Base-by-base conservation (phyloP, 768 basidiomycete genomes). In the Russula foetens region DNA sequence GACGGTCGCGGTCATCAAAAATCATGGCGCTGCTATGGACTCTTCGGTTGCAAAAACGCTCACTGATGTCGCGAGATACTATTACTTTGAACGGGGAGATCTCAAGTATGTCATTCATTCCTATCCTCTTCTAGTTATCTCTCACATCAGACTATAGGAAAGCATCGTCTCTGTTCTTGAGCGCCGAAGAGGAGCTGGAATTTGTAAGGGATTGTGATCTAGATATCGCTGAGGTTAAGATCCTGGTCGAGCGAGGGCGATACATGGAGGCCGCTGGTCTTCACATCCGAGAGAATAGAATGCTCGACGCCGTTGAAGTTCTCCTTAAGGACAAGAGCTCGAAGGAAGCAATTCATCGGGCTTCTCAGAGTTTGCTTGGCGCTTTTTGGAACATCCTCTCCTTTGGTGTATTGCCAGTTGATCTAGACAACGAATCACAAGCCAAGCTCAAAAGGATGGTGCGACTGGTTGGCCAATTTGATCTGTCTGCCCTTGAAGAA, bases 151-250 rank as follows among this genome's bases (percentile, higher is more conserved):
- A 51, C 41, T 58, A 14, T 63, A 86, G 85, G 41, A 73, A 77
- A 67, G 77, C 77, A n/a, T 56, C 71, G 47, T 58, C 67, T 8
- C 67, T 88, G 1, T 88, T 88, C 60, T 60, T 70, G 0, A 73
- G 76, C 1, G 66, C 73, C 0, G 81, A 87, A 24, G 83, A 85
- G 26, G 76, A 76, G 28, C 60, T 84, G n/a, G 77, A 79, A 49
- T 88, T 82, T 60, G 73, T 82, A 11, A 78, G 83, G 47, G 76
- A 81, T 6, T 75, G 76, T 48, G 79, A 77, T 47, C 71, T 87
- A 19, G 81, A 84, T 67, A 65, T 76, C 19, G 78, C 79, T 12
- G 79, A 74, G 9, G 78, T 77, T 0, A 69, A 70, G 0, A 67
- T 87, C 4, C 72, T 84, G 12, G 74, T 76, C 33, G 69, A 69